Base-by-base conservation (phyloP, 805 yeast genomes). In the Wickerhamomyces queroliae region DNA sequence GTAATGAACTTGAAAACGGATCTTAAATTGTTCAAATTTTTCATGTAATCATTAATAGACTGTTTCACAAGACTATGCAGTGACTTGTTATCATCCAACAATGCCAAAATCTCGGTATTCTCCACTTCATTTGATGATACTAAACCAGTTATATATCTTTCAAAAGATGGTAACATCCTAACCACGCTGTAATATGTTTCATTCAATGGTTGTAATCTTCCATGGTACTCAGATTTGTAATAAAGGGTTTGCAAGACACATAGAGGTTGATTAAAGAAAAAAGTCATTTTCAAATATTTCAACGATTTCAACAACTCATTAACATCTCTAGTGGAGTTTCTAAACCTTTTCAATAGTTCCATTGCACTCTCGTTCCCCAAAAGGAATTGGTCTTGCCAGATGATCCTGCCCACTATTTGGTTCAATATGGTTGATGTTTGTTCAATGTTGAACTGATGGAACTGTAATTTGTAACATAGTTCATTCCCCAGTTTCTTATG, bases 151-250 rank as follows among this genome's bases (percentile, higher is more conserved):
- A 63, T 42, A 35, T 49, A 46, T 17, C 40, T 34, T 33, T 41
- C 48, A 42, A 66, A 66, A 0, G 73, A 65, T 0, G 67, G 65
- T 24, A 67, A 46, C 48, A 54, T 49, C 29, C 67, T 51, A 2
- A 66, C 38, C 2, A 64, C 58, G 4, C 36, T 33, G 12, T 41
- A 35, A 33, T 63, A 50, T 13, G 24, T 38, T 3, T 42, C 23
- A 13, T 37, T 32, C 11, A 54, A 22, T 1, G 28, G n/a, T n/a
- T n/a, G 15, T 5, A 37, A 3, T 6, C 24, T 25, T 3, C 26
- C 23, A 13, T 39, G 37, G 11, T 38, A 38, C 9, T 36, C 34
- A 11, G 44, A 22, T 15, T 43, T n/a, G 26, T 35, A n/a, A n/a
- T n/a, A 30, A 4, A 44, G 45, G 4, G 22, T 11, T 8, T 12